phyloP scores from a whole-genome alignment of 805 yeast genomes.

The Candida gorgasii region DNA sequence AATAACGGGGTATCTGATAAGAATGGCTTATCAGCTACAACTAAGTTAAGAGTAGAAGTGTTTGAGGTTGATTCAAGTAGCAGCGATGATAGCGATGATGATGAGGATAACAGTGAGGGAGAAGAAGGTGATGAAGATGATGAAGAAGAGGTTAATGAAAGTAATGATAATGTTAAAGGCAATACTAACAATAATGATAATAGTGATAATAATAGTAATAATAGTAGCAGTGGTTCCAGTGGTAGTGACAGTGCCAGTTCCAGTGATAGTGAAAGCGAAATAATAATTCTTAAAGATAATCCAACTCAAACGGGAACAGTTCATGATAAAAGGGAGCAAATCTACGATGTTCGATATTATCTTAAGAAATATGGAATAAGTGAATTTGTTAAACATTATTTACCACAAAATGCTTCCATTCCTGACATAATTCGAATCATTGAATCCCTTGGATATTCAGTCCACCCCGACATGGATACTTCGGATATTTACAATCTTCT shows the following conservation, averaged over 20 bases:
- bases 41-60: background rate
- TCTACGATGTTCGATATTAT: slow-evolving; percentile 34
- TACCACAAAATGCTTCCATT: slow-evolving; percentile 61
- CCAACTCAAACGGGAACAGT: background rate
- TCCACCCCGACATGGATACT: slow-evolving; percentile 22
- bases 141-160: background rate
- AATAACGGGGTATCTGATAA: no score
- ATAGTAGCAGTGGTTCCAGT: background rate
- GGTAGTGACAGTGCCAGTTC: slow-evolving; percentile 15
- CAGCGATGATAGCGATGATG: background rate
- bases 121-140: slow-evolving; percentile 8
- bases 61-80: background rate
- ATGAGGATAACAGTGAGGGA: background rate
- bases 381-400: slow-evolving; percentile 57
- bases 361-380: slow-evolving; percentile 62
- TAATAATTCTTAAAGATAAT: background rate
- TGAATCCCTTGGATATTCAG: slow-evolving; percentile 61
- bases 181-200: no score
- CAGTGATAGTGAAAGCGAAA: slow-evolving; percentile 8
- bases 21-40: no score
- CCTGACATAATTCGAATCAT: slow-evolving; percentile 59
- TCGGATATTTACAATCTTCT: slow-evolving; percentile 18
- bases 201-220: background rate
- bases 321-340: slow-evolving; percentile 2
- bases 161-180: background rate